Conservation (phyloP, 164 flowering plant genomes). For the Liriodendron chinense region DNA sequence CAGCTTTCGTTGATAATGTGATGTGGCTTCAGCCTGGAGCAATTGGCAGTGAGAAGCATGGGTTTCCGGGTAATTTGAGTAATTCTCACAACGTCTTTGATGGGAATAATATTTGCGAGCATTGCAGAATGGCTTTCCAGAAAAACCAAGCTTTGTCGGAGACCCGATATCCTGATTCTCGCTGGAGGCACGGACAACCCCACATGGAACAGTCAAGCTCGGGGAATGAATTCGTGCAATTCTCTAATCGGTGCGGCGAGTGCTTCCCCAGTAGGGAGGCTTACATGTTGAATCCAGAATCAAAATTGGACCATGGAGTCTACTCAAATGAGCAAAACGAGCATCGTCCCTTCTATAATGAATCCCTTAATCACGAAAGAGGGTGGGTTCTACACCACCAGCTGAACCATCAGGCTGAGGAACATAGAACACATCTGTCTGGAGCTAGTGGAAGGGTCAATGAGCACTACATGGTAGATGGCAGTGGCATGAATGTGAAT, state of each 20-base stretch:
- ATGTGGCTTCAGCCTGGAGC: conserved; percentile 60
- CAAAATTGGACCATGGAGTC: conserved; percentile 44
- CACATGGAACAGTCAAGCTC: conserved; percentile 55
- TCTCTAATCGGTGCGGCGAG: conserved; percentile 39
- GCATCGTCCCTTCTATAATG: conserved; percentile 36
- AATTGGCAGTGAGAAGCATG: conserved; percentile 41
- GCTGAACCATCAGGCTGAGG: conserved; percentile 52
- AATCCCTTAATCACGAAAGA: conserved; percentile 55
- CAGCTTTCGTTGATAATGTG: conserved; percentile 49
- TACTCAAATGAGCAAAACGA: conserved; percentile 52
- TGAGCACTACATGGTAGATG: conserved; percentile 57
- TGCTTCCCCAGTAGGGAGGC: conserved; percentile 51
- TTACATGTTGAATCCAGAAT: conserved; percentile 41
- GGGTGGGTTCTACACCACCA: conserved; percentile 67
- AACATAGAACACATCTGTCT: conserved; percentile 43
- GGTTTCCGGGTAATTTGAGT: conserved; percentile 69
- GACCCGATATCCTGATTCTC: conserved; percentile 25
- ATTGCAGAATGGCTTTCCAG: conserved; percentile 49
- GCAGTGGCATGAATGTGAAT: conserved; percentile 33
- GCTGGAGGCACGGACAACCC: conserved; percentile 39
- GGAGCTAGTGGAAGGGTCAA: conserved; percentile 47
- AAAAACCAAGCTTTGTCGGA: conserved; percentile 45
- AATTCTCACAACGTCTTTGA: conserved; percentile 43
- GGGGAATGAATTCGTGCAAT: conserved; percentile 47
- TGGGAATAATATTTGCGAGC: conserved; percentile 57